Evolutionary conservation across 2,329 filamentous ascomycete genomes (phyloP).

Genomic region (Trichoderma semiorbis): DNA sequence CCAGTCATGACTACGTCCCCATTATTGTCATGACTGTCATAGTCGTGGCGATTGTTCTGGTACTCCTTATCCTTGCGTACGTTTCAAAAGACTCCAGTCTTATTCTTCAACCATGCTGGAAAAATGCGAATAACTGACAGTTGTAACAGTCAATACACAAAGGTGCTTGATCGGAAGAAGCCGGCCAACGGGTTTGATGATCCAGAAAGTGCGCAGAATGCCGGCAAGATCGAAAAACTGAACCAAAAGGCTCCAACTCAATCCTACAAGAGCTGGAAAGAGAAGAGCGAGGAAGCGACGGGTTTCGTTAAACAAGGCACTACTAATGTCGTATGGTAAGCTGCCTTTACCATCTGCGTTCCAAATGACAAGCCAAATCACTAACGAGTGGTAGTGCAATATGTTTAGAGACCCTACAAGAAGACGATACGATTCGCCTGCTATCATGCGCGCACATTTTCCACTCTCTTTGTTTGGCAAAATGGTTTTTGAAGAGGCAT

Average conservation of each 20-base stretch:
- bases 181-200: background rate
- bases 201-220: background rate
- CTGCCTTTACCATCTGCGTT: no score
- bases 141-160: background rate
- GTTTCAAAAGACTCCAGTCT: background rate
- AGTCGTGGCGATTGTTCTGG: background rate
- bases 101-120: no score
- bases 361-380: background rate
- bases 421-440: slow-evolving; percentile 19
- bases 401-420: slow-evolving; percentile 21
- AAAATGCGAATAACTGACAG: background rate
- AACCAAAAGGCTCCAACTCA: background rate
- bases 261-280: slow-evolving; percentile 6
- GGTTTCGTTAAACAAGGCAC: background rate
- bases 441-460: slow-evolving; percentile 22
- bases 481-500: slow-evolving; percentile 22
- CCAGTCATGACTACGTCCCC: background rate
- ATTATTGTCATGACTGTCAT: background rate
- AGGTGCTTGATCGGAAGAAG: background rate
- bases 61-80: background rate
- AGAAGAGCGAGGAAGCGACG: background rate
- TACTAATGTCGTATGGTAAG: background rate
- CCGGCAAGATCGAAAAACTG: background rate
- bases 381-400: slow-evolving; percentile 18
- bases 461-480: slow-evolving; percentile 21